A percentile compares a stretch with the other conserved stretches of the same genome.
Conservation (phyloP, 345 rosid species). For the Pistacia vera region DNA sequence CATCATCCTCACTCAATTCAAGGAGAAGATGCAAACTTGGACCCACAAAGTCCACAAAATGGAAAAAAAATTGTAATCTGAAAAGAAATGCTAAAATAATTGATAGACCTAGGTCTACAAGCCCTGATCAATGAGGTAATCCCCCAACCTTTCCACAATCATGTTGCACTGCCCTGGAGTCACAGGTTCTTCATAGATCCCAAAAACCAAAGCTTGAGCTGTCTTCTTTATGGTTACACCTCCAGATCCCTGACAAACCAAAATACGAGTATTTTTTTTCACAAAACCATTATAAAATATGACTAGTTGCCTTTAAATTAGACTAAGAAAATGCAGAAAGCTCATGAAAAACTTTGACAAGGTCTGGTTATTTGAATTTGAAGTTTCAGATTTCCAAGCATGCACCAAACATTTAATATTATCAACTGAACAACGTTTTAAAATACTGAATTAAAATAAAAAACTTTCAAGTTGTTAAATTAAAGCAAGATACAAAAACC, state of each 20-base stretch:
- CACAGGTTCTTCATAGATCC: constrained; percentile 77
- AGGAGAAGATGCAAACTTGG: constrained; percentile 27
- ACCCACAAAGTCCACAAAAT: constrained; percentile 20
- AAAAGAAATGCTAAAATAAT: constrained; percentile 8
- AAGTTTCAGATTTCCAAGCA: too few species aligned
- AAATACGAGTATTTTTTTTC: too few species aligned
- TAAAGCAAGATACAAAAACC: too few species aligned
- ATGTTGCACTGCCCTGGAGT: constrained; percentile 89
- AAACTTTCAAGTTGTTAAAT: too few species aligned
- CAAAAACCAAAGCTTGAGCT: constrained; percentile 70
- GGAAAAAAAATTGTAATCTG: not conserved
- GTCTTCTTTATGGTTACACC: constrained; percentile 79
- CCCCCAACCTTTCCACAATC: constrained; percentile 91
- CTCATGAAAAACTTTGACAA: too few species aligned
- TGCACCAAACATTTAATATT: too few species aligned
- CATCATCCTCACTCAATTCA: too few species aligned
- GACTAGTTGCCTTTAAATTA: not conserved
- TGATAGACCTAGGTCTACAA: constrained; percentile 37
- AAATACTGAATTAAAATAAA: too few species aligned
- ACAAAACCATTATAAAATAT: too few species aligned
- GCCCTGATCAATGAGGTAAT: constrained; percentile 72
- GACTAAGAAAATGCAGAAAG: not conserved
- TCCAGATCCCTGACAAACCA: constrained; percentile 56
- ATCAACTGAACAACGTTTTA: too few species aligned
- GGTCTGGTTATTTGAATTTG: too few species aligned